Base-by-base conservation (phyloP, 129 eudicot genomes). In the Lonicera japonica region DNA sequence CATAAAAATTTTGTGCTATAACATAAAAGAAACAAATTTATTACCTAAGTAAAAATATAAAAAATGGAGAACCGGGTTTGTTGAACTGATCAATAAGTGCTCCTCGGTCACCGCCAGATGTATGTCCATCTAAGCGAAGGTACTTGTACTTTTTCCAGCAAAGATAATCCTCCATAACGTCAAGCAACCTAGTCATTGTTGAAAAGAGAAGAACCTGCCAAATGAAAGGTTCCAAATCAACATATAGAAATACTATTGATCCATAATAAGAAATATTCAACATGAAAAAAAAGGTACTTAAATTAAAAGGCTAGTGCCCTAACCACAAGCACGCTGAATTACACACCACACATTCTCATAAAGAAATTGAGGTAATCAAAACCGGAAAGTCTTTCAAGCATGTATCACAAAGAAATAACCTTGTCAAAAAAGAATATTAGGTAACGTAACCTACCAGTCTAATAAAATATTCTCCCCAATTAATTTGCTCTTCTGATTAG, bases 131-230 rank as follows among this genome's bases (percentile, higher is more conserved):
- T 61, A 94, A 78, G 50, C 99, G 88, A 29, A 94, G 96, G 72
- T 94, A 94, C 73, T 59, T 87, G 69, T 94, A 94, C 72, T 94
- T 87, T 71, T 94, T 94, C 89, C 85, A 85, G 75, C 58, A 77
- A 60, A 94, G 85, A 75, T 94, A 94, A 65, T 94, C 99, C 87
- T 94, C 99, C 99, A 94, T 88, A 19, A 94, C 95, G 85, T 94
- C 99, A 76, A 94, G 99, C 51, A 94, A 83, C 79, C 99, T 85
- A 55, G 99, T 94, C 99, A 94, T 94, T 56, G 99, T 94, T 60
- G 96, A 94, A 71, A 94, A 94, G 22, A 94, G 85, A 70, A 94
- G 96, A 77, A 94, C 90, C 99, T 94, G 84, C 77, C 77, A 68
- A 63, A 14, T 8, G 61, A 54, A 14, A 71, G 45, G 43, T n/a